Evolutionary conservation across 805 yeast genomes (phyloP).

Genomic region (Saccharomycopsis fodiens): DNA sequence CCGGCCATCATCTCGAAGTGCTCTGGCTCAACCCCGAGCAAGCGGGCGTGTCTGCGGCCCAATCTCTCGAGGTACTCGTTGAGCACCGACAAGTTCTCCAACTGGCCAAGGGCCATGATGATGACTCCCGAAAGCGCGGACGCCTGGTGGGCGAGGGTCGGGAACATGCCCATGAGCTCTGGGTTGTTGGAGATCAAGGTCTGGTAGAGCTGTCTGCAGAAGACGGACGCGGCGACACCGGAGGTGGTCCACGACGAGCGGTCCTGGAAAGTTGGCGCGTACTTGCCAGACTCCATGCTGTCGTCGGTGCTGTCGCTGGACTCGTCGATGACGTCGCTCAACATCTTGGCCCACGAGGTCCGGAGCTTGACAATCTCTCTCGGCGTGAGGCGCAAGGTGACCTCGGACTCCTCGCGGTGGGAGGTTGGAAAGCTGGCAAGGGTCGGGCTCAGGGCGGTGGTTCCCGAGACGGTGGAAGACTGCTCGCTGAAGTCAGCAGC

Average conservation of each 20-base stretch:
- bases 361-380: conserved; percentile 30
- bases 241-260: neutral
- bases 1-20: conserved; percentile 56
- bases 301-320: conserved; percentile 6
- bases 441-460: neutral
- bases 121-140: conserved; percentile 56
- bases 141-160: conserved; percentile 55
- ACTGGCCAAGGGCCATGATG: conserved; percentile 44
- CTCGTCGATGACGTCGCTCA: conserved; percentile 26
- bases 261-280: neutral
- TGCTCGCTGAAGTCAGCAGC: neutral
- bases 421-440: neutral
- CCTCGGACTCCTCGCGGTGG: neutral
- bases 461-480: neutral
- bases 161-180: conserved; percentile 42
- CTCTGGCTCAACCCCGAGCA: conserved; percentile 48
- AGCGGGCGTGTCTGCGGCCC: conserved; percentile 50
- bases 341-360: conserved; percentile 33
- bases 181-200: conserved; percentile 43
- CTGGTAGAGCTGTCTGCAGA: conserved; percentile 51
- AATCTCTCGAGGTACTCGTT: conserved; percentile 44
- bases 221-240: conserved; percentile 32
- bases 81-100: conserved; percentile 42
- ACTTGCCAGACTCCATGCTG: neutral
- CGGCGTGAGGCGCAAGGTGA: conserved; percentile 15